Evolutionary conservation across 768 basidiomycete genomes (phyloP).

Genomic region (Podaxis sp.): DNA sequence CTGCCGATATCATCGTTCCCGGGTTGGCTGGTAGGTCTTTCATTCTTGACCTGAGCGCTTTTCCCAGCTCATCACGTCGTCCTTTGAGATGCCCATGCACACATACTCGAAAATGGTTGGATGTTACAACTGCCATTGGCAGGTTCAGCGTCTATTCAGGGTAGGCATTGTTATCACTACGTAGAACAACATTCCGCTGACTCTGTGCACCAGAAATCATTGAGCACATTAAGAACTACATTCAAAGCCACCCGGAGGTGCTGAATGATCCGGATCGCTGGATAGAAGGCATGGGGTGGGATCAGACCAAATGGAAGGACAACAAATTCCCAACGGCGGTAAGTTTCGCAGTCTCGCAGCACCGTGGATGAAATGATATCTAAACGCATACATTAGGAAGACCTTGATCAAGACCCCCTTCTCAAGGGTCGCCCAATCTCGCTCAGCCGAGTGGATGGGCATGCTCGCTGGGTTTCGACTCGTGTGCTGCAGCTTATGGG

Average conservation of each 20-base stretch:
- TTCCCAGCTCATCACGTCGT: neutral
- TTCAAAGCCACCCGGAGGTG: constrained; percentile 57
- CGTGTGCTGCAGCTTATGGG: constrained; percentile 66
- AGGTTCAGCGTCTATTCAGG: constrained; percentile 56
- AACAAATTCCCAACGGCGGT: constrained; percentile 74
- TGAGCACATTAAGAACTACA: constrained; percentile 55
- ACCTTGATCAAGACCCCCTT: constrained; percentile 68
- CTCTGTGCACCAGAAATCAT: constrained; percentile 52
- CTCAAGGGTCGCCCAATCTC: constrained; percentile 72
- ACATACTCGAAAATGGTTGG: constrained; percentile 73
- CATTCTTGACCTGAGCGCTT: neutral
- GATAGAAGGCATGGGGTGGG: constrained; percentile 92
- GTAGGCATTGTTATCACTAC: constrained; percentile 31
- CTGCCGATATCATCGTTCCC: constrained; percentile 57
- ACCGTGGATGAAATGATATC: neutral
- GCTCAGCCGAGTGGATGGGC: constrained; percentile 76
- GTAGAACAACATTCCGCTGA: neutral
- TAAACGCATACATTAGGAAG: constrained; percentile 43
- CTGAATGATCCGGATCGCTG: constrained; percentile 54
- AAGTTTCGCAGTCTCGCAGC: constrained; percentile 18
- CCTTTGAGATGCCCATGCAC: constrained; percentile 72
- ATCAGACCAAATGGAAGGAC: constrained; percentile 79
- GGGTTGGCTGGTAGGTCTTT: constrained; percentile 63
- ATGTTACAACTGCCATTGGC: constrained; percentile 65
- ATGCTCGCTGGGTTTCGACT: constrained; percentile 85